These are phyloP conservation scores for Pichia sp. DNA, from an alignment of 1,139 yeast species.

Conservation along the genomic window DNA sequence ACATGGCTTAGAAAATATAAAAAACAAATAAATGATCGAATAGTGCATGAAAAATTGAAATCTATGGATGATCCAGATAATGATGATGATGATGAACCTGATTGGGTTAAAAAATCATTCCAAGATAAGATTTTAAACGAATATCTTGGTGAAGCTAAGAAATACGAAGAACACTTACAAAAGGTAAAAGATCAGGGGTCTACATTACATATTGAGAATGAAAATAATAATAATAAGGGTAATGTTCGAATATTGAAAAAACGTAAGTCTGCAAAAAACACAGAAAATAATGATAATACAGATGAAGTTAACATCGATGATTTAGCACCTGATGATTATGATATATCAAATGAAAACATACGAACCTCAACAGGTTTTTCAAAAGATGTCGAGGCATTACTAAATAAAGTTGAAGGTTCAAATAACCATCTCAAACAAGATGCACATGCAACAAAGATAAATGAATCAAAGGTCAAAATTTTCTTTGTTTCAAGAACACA, in stretches of 20 bases:
- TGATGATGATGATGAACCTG: constrained; percentile 47
- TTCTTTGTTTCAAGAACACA: constrained; percentile 84
- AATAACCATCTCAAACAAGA: not conserved
- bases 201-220: constrained; percentile 12
- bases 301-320: constrained; percentile 23
- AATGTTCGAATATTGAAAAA: constrained; percentile 13
- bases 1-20: constrained; percentile 75
- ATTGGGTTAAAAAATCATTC: constrained; percentile 45
- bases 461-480: constrained; percentile 44
- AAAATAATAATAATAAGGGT: constrained; percentile 1
- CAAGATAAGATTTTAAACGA: constrained; percentile 31
- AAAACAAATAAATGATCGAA: constrained; percentile 23
- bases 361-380: constrained; percentile 25
- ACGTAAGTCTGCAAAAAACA: constrained; percentile 6
- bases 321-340: constrained; percentile 41
- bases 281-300: not conserved
- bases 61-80: constrained; percentile 17
- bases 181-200: constrained; percentile 20
- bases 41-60: constrained; percentile 13
- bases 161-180: constrained; percentile 39
- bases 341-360: constrained; percentile 24
- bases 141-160: constrained; percentile 31
- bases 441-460: constrained; percentile 14
- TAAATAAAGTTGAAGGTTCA: constrained; percentile 33
- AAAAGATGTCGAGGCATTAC: constrained; percentile 39